Percentiles rank a stretch among this genome's conserved stretches.
Evolutionary conservation across 257 asterid species (phyloP).

Genomic region (Solanum chiquidenum): DNA sequence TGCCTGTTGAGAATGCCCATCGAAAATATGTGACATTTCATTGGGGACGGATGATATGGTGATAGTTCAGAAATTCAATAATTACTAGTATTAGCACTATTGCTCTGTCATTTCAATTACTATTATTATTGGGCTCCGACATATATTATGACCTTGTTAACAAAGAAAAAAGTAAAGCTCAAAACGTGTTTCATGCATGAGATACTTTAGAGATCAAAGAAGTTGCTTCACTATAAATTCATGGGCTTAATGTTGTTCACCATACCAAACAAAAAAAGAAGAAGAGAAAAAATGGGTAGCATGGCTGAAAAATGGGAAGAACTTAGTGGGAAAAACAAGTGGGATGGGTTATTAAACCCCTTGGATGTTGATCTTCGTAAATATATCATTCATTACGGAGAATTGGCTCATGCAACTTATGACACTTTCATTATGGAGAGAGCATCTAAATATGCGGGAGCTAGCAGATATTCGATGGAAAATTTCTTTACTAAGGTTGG

Average conservation of each 20-base stretch:
- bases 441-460: conserved; percentile 69
- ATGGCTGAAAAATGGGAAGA: neutral
- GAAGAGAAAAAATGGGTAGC: neutral
- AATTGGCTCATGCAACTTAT: neutral
- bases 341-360: neutral
- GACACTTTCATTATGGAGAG: conserved; percentile 33
- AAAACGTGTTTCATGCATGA: neutral
- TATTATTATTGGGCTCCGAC: neutral
- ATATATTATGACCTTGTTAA: neutral
- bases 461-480: conserved; percentile 28
- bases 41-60: neutral
- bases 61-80: neutral
- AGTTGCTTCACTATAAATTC: neutral
- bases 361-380: neutral
- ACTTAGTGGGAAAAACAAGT: neutral
- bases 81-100: neutral
- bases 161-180: neutral
- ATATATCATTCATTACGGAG: neutral
- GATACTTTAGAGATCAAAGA: neutral
- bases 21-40: neutral
- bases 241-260: neutral
- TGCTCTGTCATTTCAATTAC: neutral
- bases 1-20: too few species aligned
- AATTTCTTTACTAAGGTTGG: conserved; percentile 46
- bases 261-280: neutral